phyloP scores from a whole-genome alignment of 2,329 filamentous ascomycete species.

The Fusarium nurragi region DNA sequence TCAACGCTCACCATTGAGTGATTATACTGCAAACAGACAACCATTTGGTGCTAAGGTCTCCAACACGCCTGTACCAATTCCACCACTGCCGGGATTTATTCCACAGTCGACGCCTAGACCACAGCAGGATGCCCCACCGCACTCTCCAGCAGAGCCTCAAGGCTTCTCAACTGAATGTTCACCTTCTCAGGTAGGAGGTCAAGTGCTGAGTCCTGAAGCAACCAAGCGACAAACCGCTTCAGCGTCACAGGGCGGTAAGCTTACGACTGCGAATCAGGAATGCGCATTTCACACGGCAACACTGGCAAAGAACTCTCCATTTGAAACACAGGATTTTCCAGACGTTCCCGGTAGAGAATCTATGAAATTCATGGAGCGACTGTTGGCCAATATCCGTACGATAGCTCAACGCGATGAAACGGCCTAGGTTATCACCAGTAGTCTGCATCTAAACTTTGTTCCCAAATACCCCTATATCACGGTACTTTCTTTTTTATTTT shows the following conservation, averaged over 20 bases:
- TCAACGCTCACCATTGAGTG: conserved; percentile 22
- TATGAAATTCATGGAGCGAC: conserved; percentile 61
- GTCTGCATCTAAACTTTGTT: neutral
- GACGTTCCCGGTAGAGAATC: conserved; percentile 56
- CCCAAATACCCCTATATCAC: conserved; percentile 17
- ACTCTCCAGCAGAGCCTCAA: neutral
- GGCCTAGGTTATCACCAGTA: conserved; percentile 3
- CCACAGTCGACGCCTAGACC: neutral
- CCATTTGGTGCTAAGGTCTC: conserved; percentile 22
- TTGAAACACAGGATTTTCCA: conserved; percentile 49
- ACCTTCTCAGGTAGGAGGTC: neutral
- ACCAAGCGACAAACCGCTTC: neutral
- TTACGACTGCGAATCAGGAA: neutral
- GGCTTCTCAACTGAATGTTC: neutral
- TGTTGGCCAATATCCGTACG: conserved; percentile 61
- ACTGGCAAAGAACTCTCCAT: neutral
- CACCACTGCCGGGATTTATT: conserved; percentile 35
- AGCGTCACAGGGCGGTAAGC: neutral
- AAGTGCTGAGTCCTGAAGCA: neutral
- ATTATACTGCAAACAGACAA: conserved; percentile 11
- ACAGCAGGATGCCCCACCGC: neutral
- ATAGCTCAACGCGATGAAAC: conserved; percentile 44
- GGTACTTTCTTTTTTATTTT: neutral
- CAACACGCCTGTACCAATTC: conserved; percentile 49
- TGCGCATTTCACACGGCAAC: neutral